phyloP scores from a whole-genome alignment of 2,329 filamentous ascomycete species.

The Rutstroemia sp. region DNA sequence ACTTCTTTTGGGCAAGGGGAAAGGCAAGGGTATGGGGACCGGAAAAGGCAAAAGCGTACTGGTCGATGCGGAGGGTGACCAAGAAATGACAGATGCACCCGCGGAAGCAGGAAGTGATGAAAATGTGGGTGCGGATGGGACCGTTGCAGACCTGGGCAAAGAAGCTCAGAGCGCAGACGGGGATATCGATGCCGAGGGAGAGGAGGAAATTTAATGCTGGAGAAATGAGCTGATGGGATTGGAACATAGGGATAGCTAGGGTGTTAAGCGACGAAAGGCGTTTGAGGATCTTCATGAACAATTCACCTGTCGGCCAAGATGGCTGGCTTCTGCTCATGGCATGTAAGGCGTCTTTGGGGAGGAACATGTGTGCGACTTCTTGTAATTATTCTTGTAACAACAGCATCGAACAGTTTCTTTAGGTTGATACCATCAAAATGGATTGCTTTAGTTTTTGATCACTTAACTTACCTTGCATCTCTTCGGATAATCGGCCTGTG shows the following conservation, averaged over 20 bases:
- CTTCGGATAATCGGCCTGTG: too few species aligned
- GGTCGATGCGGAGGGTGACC: conserved; percentile 18
- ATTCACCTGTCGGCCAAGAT: neutral
- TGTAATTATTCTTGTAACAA: conserved; percentile 8
- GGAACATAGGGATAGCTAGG: neutral
- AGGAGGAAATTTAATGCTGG: neutral
- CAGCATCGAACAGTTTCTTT: neutral
- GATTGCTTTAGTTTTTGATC: neutral
- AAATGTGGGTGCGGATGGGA: neutral
- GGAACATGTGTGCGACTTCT: neutral
- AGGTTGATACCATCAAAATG: neutral
- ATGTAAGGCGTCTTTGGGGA: neutral
- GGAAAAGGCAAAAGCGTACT: conserved; percentile 17
- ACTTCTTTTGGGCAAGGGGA: conserved; percentile 14
- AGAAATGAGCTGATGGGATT: neutral
- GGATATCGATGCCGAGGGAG: neutral
- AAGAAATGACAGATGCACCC: conserved; percentile 30
- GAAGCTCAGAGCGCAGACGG: neutral
- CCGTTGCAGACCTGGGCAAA: neutral
- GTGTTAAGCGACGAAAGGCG: neutral
- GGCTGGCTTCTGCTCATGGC: neutral
- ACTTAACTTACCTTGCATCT: too few species aligned
- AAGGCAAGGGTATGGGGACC: conserved; percentile 8
- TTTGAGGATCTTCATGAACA: conserved; percentile 1
- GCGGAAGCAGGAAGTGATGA: conserved; percentile 10